Percentiles rank a stretch among this genome's conserved stretches.
Evolutionary conservation across 1,284 basidiomycete species (phyloP).

Genomic region (Ceratobasidium sp.): DNA sequence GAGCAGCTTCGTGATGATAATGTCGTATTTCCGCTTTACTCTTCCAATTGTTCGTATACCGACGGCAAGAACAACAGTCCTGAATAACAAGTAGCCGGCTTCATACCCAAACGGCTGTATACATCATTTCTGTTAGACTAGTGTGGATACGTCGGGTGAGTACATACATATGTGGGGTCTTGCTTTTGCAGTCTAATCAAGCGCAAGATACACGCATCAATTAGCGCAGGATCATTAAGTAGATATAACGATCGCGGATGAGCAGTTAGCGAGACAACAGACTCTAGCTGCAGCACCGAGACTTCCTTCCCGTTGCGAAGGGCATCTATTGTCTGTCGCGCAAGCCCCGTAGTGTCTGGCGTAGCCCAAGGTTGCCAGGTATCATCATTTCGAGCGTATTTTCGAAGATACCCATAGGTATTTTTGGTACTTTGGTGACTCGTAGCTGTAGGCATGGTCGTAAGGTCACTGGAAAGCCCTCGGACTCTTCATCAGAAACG

Average conservation of each 20-base stretch:
- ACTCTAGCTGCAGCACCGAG: not conserved
- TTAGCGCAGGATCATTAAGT: not conserved
- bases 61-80: not conserved
- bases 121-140: not conserved
- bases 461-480: too few relatives aligned
- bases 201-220: not conserved
- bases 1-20: too few relatives aligned
- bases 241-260: not conserved
- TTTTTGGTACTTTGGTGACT: too few relatives aligned
- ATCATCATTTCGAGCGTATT: not conserved
- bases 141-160: not conserved
- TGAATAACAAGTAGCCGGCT: conserved; percentile 1
- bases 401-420: not conserved
- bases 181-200: not conserved
- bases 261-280: not conserved
- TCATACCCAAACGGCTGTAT: conserved; percentile 15
- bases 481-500: too few relatives aligned
- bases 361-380: conserved; percentile 16
- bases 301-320: not conserved
- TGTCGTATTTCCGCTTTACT: too few relatives aligned
- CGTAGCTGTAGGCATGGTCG: too few relatives aligned
- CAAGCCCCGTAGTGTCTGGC: not conserved
- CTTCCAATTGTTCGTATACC: too few relatives aligned
- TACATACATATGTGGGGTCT: not conserved
- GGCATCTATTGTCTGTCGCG: not conserved